Percentiles rank a stretch among this genome's conserved stretches.
Evolutionary conservation across 2,329 filamentous ascomycete species (phyloP).

Genomic region (Trichoderma polysporum): DNA sequence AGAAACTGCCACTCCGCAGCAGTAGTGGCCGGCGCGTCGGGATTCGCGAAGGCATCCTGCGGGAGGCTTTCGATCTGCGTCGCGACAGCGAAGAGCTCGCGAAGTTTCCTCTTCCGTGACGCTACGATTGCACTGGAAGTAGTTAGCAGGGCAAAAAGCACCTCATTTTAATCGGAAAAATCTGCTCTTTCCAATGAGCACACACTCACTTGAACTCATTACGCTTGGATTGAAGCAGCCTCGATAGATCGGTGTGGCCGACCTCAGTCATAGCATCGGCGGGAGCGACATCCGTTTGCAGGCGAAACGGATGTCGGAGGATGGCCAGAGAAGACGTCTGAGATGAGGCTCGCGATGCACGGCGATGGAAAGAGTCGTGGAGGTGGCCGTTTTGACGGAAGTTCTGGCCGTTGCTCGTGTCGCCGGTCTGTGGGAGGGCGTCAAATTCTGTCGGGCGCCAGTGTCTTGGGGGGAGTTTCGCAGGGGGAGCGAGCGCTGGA

Average conservation of each 20-base stretch:
- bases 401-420: constrained; percentile 32
- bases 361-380: constrained; percentile 35
- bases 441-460: constrained; percentile 36
- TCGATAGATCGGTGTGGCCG: constrained; percentile 63
- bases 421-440: constrained; percentile 32
- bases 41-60: constrained; percentile 56
- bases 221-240: constrained; percentile 65
- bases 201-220: constrained; percentile 59
- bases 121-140: constrained; percentile 65
- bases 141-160: constrained; percentile 46
- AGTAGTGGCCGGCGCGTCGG: constrained; percentile 55
- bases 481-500: constrained; percentile 19
- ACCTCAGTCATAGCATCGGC: constrained; percentile 71
- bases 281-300: constrained; percentile 68
- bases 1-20: constrained; percentile 56
- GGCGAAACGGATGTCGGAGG: constrained; percentile 55
- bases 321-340: constrained; percentile 27
- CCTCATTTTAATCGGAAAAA: constrained; percentile 52
- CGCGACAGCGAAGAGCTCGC: constrained; percentile 79
- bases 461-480: constrained; percentile 22
- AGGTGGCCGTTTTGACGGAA: constrained; percentile 34
- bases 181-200: constrained; percentile 45
- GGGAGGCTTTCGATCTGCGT: constrained; percentile 64
- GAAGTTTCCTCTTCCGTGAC: constrained; percentile 88
- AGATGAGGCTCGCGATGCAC: constrained; percentile 32